Evolutionary conservation across 345 rosid genomes (phyloP).

Genomic region (Populus davidiana): DNA sequence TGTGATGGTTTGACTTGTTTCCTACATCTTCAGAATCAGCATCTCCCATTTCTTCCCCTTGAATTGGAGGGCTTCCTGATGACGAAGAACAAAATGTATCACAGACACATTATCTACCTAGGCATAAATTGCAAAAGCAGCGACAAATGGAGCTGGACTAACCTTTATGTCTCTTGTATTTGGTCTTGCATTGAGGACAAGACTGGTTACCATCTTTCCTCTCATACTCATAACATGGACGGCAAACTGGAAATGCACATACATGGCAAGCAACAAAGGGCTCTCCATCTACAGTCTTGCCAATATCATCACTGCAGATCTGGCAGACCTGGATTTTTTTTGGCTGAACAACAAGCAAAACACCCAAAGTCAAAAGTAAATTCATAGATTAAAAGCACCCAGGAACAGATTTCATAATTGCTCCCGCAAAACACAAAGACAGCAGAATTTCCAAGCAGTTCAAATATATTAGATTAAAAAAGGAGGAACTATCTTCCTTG

Average conservation of each 20-base stretch:
- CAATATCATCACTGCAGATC: constrained; percentile 38
- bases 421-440: neutral
- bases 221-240: constrained; percentile 44
- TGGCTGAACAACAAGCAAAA: constrained; percentile 5
- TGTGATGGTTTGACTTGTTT: constrained; percentile 8
- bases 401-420: neutral
- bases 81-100: neutral
- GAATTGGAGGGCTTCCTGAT: constrained; percentile 24
- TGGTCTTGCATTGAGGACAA: constrained; percentile 46
- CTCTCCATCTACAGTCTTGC: constrained; percentile 27
- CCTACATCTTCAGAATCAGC: constrained; percentile 3
- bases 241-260: constrained; percentile 43
- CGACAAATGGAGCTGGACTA: neutral
- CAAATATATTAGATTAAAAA: neutral
- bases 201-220: constrained; percentile 42
- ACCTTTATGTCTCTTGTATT: constrained; percentile 40
- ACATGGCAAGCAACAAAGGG: constrained; percentile 40
- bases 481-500: neutral
- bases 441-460: neutral
- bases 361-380: neutral
- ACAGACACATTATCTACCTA: neutral
- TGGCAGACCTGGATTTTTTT: constrained; percentile 29
- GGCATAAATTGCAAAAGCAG: neutral
- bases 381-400: too few relatives aligned
- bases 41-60: constrained; percentile 21